Evolutionary conservation across 306 rosid genomes (phyloP).

Genomic region (Ormosia semicastrata): DNA sequence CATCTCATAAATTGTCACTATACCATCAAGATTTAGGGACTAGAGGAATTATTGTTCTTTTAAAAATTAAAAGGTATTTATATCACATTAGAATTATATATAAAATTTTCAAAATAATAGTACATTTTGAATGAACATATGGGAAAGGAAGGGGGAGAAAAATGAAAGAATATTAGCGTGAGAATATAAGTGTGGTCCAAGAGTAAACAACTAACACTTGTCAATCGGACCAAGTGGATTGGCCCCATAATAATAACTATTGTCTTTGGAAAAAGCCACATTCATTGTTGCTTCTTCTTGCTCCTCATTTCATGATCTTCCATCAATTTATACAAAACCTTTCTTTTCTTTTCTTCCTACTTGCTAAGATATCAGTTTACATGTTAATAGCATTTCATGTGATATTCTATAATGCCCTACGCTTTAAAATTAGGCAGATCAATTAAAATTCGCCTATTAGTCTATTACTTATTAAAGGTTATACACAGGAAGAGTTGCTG

Average conservation of each 20-base stretch:
- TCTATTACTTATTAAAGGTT: background rate
- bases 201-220: constrained; percentile 31
- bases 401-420: background rate
- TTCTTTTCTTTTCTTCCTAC: background rate
- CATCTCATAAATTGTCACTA: constrained; percentile 35
- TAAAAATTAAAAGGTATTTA: background rate
- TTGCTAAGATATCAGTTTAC: background rate
- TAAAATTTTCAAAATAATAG: background rate
- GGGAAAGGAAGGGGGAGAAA: background rate
- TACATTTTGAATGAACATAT: background rate
- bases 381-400: background rate
- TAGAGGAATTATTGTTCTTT: background rate
- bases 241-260: constrained; percentile 37
- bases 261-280: constrained; percentile 30
- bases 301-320: constrained; percentile 6
- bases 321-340: constrained; percentile 26
- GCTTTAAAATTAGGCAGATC: background rate
- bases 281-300: constrained; percentile 16
- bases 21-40: constrained; percentile 35
- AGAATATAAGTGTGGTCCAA: constrained; percentile 9
- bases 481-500: background rate
- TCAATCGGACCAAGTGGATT: constrained; percentile 29
- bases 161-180: background rate
- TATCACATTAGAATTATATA: constrained; percentile 3
- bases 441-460: background rate